Evolutionary conservation across 805 yeast species (phyloP), one percentile per base, ranked within the genome.

Genomic region (Ogataea paradorogensis): DNA sequence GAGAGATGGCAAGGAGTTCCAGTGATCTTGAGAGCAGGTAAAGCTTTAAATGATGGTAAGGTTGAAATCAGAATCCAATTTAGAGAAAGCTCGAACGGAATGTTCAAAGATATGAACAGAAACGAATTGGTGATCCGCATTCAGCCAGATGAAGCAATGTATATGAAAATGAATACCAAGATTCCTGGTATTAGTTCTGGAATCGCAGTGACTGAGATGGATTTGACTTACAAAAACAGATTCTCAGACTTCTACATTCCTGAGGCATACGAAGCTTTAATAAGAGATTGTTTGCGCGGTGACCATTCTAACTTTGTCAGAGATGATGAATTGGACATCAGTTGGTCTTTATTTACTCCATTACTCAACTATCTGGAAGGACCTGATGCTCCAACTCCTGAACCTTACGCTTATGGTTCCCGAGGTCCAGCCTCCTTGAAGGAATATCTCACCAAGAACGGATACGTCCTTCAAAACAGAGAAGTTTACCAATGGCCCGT

Each of bases 1-100:
- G 98, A 93, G 67, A 80, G 97, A 61, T 93, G 99, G 99, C 93
- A 85, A 48, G 98, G 98, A 57, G 98, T 93, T 31, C 99, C 99
- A 40, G 79, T 93, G 59, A 82, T 93, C 38, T 72, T 93, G 72
- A 79, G 96, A 69, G 99, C 98, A 11, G 99, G 99, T 58, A 93
- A 93, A 69, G 96, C 98, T n/a, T 71, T 93, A 45, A 88, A 91
- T 63, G 90, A 83, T 58, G 84, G 91, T 44, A 89, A 89, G 73
- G 99, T 93, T 35, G 99, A 93, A 70, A 83, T 93, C 48, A 78
- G 98, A 64, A 70, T 93, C 46, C 98, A 93, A 71, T 91, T 84
- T 70, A 87, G 82, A 67, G 83, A 84, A 30, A 95, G 84, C 34
- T 83, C 90, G 14, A 73, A 76, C 48, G 96, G 95, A 27, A 81